Conservation (phyloP, 2,329 filamentous ascomycete species). For the Hirsutella minnesotensis region DNA sequence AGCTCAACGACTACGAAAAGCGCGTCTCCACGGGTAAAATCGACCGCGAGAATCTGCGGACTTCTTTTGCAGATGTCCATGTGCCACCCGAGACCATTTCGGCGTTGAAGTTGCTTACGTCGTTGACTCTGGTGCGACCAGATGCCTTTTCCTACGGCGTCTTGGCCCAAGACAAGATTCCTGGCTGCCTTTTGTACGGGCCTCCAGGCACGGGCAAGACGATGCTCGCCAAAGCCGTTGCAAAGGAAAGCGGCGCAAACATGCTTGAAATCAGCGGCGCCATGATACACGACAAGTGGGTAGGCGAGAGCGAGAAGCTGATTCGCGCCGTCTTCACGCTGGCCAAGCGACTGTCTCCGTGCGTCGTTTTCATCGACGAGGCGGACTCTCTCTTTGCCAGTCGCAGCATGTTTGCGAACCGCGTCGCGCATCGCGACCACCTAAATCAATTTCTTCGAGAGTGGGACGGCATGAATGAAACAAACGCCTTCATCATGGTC, state of each 20-base stretch:
- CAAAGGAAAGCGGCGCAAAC: conserved; percentile 55
- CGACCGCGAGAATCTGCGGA: conserved; percentile 68
- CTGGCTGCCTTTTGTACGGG: conserved; percentile 78
- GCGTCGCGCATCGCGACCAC: conserved; percentile 69
- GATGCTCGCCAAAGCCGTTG: conserved; percentile 55
- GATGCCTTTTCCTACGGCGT: conserved; percentile 97
- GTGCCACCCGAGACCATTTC: conserved; percentile 73
- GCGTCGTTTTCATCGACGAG: conserved; percentile 94
- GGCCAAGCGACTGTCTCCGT: conserved; percentile 81
- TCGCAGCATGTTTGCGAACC: conserved; percentile 51
- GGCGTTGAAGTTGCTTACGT: conserved; percentile 78
- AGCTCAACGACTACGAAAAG: conserved; percentile 67
- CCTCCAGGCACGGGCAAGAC: conserved; percentile 74
- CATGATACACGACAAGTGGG: conserved; percentile 91
- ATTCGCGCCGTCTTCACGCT: conserved; percentile 84
- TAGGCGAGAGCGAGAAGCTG: conserved; percentile 94
- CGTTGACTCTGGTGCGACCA: conserved; percentile 72
- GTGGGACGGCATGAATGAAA: conserved; percentile 82
- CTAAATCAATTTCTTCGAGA: conserved; percentile 96
- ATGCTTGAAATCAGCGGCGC: conserved; percentile 84
- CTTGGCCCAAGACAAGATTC: conserved; percentile 79
- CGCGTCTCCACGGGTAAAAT: conserved; percentile 72
- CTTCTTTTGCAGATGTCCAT: conserved; percentile 80
- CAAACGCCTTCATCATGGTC: conserved; percentile 92
- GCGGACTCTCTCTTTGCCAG: conserved; percentile 85